Base-by-base conservation (phyloP, 805 yeast species). In the Candida pseudofarinosa region DNA sequence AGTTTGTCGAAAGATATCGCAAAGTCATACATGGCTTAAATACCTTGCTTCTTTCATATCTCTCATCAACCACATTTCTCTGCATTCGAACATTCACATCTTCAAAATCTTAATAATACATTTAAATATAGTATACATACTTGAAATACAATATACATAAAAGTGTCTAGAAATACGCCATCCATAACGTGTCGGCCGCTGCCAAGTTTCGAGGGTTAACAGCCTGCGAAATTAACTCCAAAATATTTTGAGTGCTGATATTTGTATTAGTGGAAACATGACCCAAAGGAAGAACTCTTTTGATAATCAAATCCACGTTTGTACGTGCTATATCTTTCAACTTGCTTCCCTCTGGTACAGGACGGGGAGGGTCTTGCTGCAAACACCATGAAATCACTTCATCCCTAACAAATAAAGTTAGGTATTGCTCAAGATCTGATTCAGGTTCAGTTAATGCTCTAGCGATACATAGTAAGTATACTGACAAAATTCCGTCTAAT, bases 301-400 rank as follows among this genome's bases (percentile, higher is more conserved):
- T 85, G 41, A 82, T 80, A 31, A 93, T 85, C 38, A 85, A 70
- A 34, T 90, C 97, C 34, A 88, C 96, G 57, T 93, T 93, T 30
- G 84, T 79, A 52, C 85, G 79, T 20, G 93, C 97, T 63, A 89
- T 84, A 49, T 89, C 97, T 42, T 90, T 73, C 45, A 91, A 62
- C 53, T 86, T 95, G 38, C 84, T 82, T 51, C 87, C 96, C 52
- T 83, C 91, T 1, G 88, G 89, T 30, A 85, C 72, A 8, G 93
- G 81, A 45, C 89, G 67, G 13, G 73, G 74, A 10, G 74, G 73
- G 56, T 89, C 96, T 54, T 83, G 81, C 59, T 86, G 95, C 33
- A 90, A 81, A 61, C 84, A 90, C 98, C 97, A 91, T 0, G 96
- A 82, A 40, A 90, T 80, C 14, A 91, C 85, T 63, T 93, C 99